Conservation (phyloP, 768 basidiomycete species). For the Leccinum incarnatum region DNA sequence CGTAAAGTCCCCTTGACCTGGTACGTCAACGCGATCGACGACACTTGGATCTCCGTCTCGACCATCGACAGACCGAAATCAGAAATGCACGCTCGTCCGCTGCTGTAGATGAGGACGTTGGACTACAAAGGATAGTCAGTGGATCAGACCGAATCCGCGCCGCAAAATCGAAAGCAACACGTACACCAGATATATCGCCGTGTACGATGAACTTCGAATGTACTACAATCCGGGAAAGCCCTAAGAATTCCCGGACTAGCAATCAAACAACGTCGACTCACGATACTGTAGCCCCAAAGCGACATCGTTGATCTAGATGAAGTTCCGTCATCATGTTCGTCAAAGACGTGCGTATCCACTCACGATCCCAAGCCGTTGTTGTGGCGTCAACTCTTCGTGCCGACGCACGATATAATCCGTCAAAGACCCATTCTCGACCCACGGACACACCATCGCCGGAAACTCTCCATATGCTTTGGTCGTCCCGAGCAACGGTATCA, state of each 20-base stretch:
- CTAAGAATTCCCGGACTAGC: not conserved
- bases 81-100: conserved; percentile 41
- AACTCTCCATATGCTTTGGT: conserved; percentile 28
- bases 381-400: conserved; percentile 11
- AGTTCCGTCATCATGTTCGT: not conserved
- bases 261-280: conserved; percentile 1
- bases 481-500: conserved; percentile 31
- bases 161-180: not conserved
- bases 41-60: conserved; percentile 33
- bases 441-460: conserved; percentile 34
- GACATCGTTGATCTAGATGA: conserved; percentile 23
- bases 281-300: conserved; percentile 29
- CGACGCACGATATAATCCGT: conserved; percentile 20
- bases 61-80: conserved; percentile 49
- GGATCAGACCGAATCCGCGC: not conserved
- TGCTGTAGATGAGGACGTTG: conserved; percentile 44
- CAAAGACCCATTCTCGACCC: conserved; percentile 31
- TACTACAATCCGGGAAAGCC: conserved; percentile 6
- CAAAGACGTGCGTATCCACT: not conserved
- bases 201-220: conserved; percentile 23
- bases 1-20: conserved; percentile 40
- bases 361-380: conserved; percentile 17
- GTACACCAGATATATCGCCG: conserved; percentile 31
- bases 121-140: conserved; percentile 23
- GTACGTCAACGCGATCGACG: conserved; percentile 33